Evolutionary conservation across 179 eudicot species (phyloP), one percentile per base, ranked within the genome.

Genomic region (Carnegiea gigantea): DNA sequence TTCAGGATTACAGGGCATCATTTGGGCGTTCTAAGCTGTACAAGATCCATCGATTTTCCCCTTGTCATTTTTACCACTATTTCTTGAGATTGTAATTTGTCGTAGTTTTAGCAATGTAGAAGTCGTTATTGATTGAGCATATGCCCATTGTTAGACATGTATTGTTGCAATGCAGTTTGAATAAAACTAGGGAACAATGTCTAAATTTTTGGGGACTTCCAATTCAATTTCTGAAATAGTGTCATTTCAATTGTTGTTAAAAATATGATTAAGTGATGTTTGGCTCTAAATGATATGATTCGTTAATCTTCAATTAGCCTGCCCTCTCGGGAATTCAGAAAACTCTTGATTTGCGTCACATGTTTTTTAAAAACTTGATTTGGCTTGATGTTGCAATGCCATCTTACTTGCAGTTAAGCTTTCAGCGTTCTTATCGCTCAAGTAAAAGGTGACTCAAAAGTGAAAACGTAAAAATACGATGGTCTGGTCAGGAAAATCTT

Each of bases 71-170:
- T 85, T 76, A 72, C 78, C 75, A 79, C 64, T 24, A 0, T 67
- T 80, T 71, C 79, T 26, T 80, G 82, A 83, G 87, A 78, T 46
- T 88, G 89, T 87, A 88, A 82, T 86, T 84, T 88, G 91, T 86
- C 90, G 92, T 91, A 93, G 88, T 83, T 83, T 89, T 86, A 83
- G 85, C 86, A 80, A 83, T 89, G 90, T 93, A 90, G 90, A 90
- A 88, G 92, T 89, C 90, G 78, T 80, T 80, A 84, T 85, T 86
- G 79, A 81, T 81, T 86, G 89, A 81, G 77, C 72, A 57, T 86
- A 84, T 86, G 84, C 86, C 83, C 77, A 86, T 86, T 91, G 70
- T 82, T 89, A 87, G 80, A 83, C 86, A 44, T 88, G 89, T 87
- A 85, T 85, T 85, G 84, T 88, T 87, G 78, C 80, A 36, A 43